These are phyloP conservation scores for Pseudocercospora vitis DNA, from an alignment of 2,329 filamentous ascomycete genomes.

Conservation along the genomic window DNA sequence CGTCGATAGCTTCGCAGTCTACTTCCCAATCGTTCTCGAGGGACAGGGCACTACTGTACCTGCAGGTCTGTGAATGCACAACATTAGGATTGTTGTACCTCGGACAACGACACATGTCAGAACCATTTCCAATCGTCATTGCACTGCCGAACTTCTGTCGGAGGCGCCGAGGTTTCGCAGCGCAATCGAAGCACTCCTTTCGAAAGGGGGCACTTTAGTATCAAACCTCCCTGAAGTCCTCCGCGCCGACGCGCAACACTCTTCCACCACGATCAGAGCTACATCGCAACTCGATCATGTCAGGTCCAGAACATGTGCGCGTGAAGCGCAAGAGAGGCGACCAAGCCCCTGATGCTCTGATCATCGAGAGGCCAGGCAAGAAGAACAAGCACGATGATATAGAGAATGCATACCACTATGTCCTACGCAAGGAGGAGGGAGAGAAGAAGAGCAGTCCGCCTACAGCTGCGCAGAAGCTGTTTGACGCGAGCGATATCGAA, in stretches of 20 bases:
- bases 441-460: slow-evolving; percentile 1
- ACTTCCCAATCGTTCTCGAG: no score
- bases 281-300: slow-evolving; percentile 17
- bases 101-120: neutral
- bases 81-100: neutral
- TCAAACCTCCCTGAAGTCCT: slow-evolving; percentile 1
- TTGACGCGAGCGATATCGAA: slow-evolving; percentile 11
- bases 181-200: neutral
- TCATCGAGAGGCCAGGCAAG: slow-evolving; percentile 32
- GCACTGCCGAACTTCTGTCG: neutral
- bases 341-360: slow-evolving; percentile 30
- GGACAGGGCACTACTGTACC: neutral
- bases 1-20: neutral
- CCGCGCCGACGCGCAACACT: no score
- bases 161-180: neutral
- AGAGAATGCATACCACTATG: slow-evolving; percentile 22
- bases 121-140: neutral
- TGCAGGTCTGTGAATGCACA: neutral
- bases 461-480: slow-evolving; percentile 7
- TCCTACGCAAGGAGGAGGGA: slow-evolving; percentile 20
- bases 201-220: neutral
- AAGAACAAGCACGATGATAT: slow-evolving; percentile 17
- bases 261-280: no score
- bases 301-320: slow-evolving; percentile 30
- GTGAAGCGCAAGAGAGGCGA: slow-evolving; percentile 35